A percentile compares a stretch with the other conserved stretches of the same genome.
Evolutionary conservation across 2,329 filamentous ascomycete genomes (phyloP).

Genomic region (Penicillium sp.): DNA sequence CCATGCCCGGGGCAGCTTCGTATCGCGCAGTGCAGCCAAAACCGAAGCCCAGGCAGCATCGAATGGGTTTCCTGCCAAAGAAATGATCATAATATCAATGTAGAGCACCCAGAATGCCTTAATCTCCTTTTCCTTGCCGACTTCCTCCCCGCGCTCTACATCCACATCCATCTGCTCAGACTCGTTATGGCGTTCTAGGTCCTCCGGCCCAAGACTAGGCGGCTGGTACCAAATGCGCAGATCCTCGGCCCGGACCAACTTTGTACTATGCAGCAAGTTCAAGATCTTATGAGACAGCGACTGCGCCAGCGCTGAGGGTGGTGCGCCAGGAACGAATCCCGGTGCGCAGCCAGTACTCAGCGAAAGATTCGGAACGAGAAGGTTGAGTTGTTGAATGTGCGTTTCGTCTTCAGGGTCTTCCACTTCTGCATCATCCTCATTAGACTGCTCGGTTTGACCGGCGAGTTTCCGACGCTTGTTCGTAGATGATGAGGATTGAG

Average conservation of each 20-base stretch:
- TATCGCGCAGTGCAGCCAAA: slow-evolving; percentile 69
- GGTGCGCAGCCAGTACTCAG: slow-evolving; percentile 84
- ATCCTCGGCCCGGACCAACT: slow-evolving; percentile 57
- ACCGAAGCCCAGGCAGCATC: slow-evolving; percentile 83
- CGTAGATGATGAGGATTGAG: slow-evolving; percentile 22
- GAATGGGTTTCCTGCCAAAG: slow-evolving; percentile 81
- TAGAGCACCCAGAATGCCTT: slow-evolving; percentile 93
- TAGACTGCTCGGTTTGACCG: too few species aligned
- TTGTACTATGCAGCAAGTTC: slow-evolving; percentile 63
- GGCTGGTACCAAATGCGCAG: slow-evolving; percentile 63
- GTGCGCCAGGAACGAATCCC: slow-evolving; percentile 70
- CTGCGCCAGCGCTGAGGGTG: slow-evolving; percentile 72
- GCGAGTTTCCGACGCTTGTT: too few species aligned
- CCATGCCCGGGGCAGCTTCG: slow-evolving; percentile 64
- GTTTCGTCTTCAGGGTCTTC: slow-evolving; percentile 42
- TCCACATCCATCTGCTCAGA: slow-evolving; percentile 44
- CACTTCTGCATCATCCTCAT: slow-evolving; percentile 12
- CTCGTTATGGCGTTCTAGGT: slow-evolving; percentile 27
- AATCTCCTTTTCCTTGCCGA: slow-evolving; percentile 45
- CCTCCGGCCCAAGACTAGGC: slow-evolving; percentile 32
- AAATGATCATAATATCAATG: slow-evolving; percentile 90
- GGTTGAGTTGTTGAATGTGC: slow-evolving; percentile 47
- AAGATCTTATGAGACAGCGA: slow-evolving; percentile 72
- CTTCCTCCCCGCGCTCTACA: slow-evolving; percentile 31
- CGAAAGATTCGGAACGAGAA: slow-evolving; percentile 90